These are phyloP conservation scores for Hirschfeldia incana DNA, from an alignment of 345 rosid species.

Conservation along the genomic window DNA sequence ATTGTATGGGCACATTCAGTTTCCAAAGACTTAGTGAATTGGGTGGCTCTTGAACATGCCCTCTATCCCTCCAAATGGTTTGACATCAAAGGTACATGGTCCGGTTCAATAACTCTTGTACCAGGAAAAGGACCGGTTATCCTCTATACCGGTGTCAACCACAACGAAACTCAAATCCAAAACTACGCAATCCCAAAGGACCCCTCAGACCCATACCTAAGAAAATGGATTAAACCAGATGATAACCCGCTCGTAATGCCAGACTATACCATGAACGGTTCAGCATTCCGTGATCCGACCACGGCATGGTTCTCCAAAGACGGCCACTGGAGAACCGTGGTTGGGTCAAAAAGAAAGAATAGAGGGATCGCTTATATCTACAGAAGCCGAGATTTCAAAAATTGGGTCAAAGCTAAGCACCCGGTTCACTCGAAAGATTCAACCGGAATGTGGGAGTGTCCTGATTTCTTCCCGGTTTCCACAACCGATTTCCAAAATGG, in stretches of 20 bases:
- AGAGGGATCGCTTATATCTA: slow-evolving; percentile 70
- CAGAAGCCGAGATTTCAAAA: slow-evolving; percentile 60
- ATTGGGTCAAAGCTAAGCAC: slow-evolving; percentile 68
- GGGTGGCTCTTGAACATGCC: slow-evolving; percentile 75
- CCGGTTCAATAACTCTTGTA: slow-evolving; percentile 82
- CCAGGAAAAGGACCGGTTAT: slow-evolving; percentile 62
- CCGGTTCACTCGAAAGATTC: slow-evolving; percentile 53
- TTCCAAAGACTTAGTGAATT: slow-evolving; percentile 76
- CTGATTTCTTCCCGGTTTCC: slow-evolving; percentile 76
- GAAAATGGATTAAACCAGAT: slow-evolving; percentile 73
- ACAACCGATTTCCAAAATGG: slow-evolving; percentile 42
- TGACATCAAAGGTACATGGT: slow-evolving; percentile 82
- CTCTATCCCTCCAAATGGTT: slow-evolving; percentile 64
- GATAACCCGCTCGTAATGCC: slow-evolving; percentile 68
- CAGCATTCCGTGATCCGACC: slow-evolving; percentile 90
- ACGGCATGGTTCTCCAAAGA: slow-evolving; percentile 67
- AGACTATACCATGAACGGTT: slow-evolving; percentile 49
- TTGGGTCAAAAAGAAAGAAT: slow-evolving; percentile 54
- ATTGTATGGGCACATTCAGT: slow-evolving; percentile 97
- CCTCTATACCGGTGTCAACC: slow-evolving; percentile 72
- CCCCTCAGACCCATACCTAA: slow-evolving; percentile 72
- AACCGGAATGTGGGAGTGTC: slow-evolving; percentile 96
- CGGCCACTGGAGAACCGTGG: slow-evolving; percentile 61
- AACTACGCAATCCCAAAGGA: slow-evolving; percentile 75
- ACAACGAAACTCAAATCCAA: slow-evolving; percentile 52